Evolutionary conservation across 805 yeast genomes (phyloP), one percentile per base, ranked within the genome.

Genomic region (Wickerhamiella lipophila): DNA sequence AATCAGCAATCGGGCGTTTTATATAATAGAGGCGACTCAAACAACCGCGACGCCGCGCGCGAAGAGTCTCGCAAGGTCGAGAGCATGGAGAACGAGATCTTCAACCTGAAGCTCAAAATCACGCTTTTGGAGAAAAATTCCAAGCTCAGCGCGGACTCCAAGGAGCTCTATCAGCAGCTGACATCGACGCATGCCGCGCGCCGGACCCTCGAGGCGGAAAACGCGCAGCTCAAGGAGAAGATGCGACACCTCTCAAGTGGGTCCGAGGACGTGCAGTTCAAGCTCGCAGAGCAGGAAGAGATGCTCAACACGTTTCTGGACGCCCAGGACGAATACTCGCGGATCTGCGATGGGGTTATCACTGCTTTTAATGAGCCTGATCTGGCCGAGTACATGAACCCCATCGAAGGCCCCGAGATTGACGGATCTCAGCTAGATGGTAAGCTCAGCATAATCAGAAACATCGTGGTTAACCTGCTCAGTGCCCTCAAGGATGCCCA

Each of bases 21-120:
- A 9, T 26, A 27, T 16, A 6, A 38, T 13, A 23, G 25, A 25
- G 47, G 47, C 18, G 19, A 30, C 11, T 16, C 36, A 9, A 23
- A 44, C 23, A 27, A 30, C 15, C 25, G 46, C 19, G 84, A 77
- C 66, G 80, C 76, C 18, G 43, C 44, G 6, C 52, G 55, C 18
- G 53, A 47, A 15, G 51, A 47, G 18, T 40, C 42, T 15, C 36
- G 43, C 25, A 42, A 44, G 9, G 41, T 50, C 18, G 48, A 53
- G 26, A 25, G 38, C n/a, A 45, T 57, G 29, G 55, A 57, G 42
- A 52, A 47, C 18, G 60, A 57, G 50, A 56, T 50, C 25, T 49
- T 55, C 46, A 57, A 55, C 42, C 53, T 56, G 26, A 40, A 54
- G 29, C 51, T 56, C 35, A 52, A 53, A 35, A 49, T 57, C 55